A percentile compares a stretch with the other conserved stretches of the same genome.
These are phyloP conservation scores for Capsicum pubescens DNA, from an alignment of 257 asterid species.

Conservation along the genomic window DNA sequence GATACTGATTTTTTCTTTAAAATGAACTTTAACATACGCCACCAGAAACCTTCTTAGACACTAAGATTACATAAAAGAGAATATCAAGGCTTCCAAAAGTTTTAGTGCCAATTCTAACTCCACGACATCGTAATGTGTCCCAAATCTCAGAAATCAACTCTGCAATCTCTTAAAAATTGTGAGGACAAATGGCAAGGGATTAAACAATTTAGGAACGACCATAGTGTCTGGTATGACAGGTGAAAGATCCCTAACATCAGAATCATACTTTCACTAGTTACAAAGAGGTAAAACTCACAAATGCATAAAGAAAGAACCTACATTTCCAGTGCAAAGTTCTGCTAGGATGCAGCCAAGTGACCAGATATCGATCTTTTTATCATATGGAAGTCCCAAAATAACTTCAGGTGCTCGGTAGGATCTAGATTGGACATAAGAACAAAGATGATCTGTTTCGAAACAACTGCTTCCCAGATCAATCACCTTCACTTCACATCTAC, in stretches of 20 bases:
- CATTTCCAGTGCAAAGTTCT: slow-evolving; percentile 97
- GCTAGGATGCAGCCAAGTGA: slow-evolving; percentile 99
- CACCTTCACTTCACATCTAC: slow-evolving; percentile 99
- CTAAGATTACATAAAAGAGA: not conserved
- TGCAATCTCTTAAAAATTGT: not conserved
- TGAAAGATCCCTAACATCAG: slow-evolving; percentile 20
- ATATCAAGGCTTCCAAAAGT: not conserved
- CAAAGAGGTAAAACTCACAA: slow-evolving; percentile 14
- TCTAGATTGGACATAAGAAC: slow-evolving; percentile 97
- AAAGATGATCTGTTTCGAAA: slow-evolving; percentile 94
- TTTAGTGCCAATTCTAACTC: not conserved
- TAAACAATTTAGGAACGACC: not conserved
- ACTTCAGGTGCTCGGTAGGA: slow-evolving; percentile 99
- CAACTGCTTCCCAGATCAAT: slow-evolving; percentile 98
- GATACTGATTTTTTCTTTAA: not conserved
- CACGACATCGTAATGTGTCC: not conserved
- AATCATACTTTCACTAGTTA: slow-evolving; percentile 4
- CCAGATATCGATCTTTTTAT: slow-evolving; percentile 93
- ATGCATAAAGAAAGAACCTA: slow-evolving; percentile 49
- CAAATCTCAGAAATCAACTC: slow-evolving; percentile 11
- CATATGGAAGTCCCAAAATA: slow-evolving; percentile 94
- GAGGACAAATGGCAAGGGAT: not conserved
- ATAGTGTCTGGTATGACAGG: not conserved
- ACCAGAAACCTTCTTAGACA: not conserved
- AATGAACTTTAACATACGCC: not conserved